Evolutionary conservation across 257 asterid species (phyloP), one percentile per base, ranked within the genome.

Genomic region (Solanum chiquidenum): DNA sequence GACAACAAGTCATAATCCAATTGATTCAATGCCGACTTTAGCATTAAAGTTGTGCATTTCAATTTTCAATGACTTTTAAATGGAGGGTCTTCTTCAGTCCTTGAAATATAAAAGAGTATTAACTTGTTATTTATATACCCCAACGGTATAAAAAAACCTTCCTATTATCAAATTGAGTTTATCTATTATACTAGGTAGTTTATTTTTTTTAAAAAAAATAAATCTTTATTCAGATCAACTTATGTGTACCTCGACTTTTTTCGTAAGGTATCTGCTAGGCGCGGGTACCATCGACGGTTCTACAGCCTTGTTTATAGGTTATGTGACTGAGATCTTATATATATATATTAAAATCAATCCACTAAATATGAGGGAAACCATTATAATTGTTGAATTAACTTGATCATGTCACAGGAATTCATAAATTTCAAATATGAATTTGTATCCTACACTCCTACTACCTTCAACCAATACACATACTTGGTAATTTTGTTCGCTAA

Each of bases 171-270:
- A 9, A 2, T 33, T 5, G 21, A 3, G 21, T 71, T 74, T 23
- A 75, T 75, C 3, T 38, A 10, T 12, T 3, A 9, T 42, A 77
- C 12, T 1, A n/a, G 2, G 14, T 25, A 77, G 7, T 9, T 0
- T 73, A 23, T 34, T 4, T 20, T 13, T 12, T 31, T 16, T 0
- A 49, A 16, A 14, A 6, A 2, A 5, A 27, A n/a, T n/a, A n/a
- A n/a, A n/a, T n/a, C n/a, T n/a, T n/a, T n/a, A 21, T 20, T 9
- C 2, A 5, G 7, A 34, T 0, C 4, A 34, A 5, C 0, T 73
- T 9, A 9, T 0, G 4, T 34, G 14, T 18, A 73, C 0, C 16
- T 73, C 5, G 4, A 18, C 0, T 34, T 33, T 18, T 69, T 34
- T 2, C 25, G 9, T 20, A 6, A 18, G 14, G n/a, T 29, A 69